These are phyloP conservation scores for Nissolia schottii DNA, from an alignment of 306 rosid genomes.

Conservation along the genomic window DNA sequence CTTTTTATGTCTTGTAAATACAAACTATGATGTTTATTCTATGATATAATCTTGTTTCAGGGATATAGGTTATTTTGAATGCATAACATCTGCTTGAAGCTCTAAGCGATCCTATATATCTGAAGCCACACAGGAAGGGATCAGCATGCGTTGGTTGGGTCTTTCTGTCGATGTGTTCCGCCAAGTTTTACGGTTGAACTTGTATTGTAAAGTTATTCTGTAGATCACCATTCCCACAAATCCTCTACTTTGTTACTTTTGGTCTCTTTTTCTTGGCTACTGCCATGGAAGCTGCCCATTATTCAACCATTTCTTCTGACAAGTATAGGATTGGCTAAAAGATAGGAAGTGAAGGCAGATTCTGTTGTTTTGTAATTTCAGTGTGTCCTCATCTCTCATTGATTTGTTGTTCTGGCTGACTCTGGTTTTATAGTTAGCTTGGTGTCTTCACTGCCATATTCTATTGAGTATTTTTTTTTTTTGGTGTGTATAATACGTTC, in stretches of 20 bases:
- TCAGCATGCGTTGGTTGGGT: constrained; percentile 66
- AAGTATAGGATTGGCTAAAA: constrained; percentile 57
- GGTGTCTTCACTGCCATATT: neutral
- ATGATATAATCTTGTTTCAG: constrained; percentile 34
- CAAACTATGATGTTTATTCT: neutral
- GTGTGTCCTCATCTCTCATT: constrained; percentile 7
- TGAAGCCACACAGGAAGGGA: constrained; percentile 7
- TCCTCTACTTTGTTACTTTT: constrained; percentile 1
- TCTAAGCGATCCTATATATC: constrained; percentile 25
- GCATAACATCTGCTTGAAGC: constrained; percentile 9
- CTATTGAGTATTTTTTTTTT: constrained; percentile 15
- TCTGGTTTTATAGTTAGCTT: constrained; percentile 9
- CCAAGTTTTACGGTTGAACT: constrained; percentile 51
- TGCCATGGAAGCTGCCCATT: constrained; percentile 46
- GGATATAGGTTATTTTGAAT: neutral
- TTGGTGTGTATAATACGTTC: neutral
- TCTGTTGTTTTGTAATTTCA: neutral
- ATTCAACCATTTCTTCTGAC: constrained; percentile 45
- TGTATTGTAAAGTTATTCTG: constrained; percentile 68
- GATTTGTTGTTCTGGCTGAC: neutral
- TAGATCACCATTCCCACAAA: constrained; percentile 24
- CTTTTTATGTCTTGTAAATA: neutral
- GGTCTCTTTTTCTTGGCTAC: constrained; percentile 4
- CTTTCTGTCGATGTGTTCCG: constrained; percentile 52
- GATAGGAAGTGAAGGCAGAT: constrained; percentile 7